These are phyloP conservation scores for Sporopachydermia lactativora DNA, from an alignment of 805 yeast genomes.

Conservation along the genomic window DNA sequence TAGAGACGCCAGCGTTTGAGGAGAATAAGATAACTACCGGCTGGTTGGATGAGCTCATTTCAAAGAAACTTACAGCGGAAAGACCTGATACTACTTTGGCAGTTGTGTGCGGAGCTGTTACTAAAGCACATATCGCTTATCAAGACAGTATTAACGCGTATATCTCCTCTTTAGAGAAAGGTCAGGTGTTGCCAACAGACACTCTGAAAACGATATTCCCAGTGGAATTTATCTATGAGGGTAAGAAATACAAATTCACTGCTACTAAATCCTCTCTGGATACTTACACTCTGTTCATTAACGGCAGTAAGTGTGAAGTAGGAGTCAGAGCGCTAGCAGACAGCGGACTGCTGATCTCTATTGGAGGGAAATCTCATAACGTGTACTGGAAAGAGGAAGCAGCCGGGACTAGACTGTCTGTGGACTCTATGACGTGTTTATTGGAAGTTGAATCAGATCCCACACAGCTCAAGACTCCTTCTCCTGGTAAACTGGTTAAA, in stretches of 20 bases:
- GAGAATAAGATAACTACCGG: slow-evolving; percentile 96
- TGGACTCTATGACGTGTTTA: slow-evolving; percentile 88
- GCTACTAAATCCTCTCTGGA: slow-evolving; percentile 87
- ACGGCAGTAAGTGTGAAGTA: slow-evolving; percentile 82
- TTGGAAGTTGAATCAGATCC: slow-evolving; percentile 96
- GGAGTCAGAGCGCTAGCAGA: slow-evolving; percentile 84
- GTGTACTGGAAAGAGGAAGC: slow-evolving; percentile 98
- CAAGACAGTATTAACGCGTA: slow-evolving; percentile 59
- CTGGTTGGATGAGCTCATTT: slow-evolving; percentile 94
- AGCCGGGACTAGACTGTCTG: slow-evolving; percentile 85
- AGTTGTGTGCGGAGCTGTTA: slow-evolving; percentile 92
- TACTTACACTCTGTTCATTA: slow-evolving; percentile 76
- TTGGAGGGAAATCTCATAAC: slow-evolving; percentile 89
- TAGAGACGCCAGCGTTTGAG: slow-evolving; percentile 95
- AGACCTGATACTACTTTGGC: slow-evolving; percentile 89
- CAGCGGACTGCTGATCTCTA: slow-evolving; percentile 80
- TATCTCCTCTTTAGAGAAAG: slow-evolving; percentile 71
- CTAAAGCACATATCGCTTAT: slow-evolving; percentile 80
- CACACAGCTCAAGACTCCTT: slow-evolving; percentile 95
- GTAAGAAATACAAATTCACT: slow-evolving; percentile 84
- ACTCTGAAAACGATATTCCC: slow-evolving; percentile 79
- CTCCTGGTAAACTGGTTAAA: slow-evolving; percentile 95
- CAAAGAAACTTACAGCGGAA: slow-evolving; percentile 90
- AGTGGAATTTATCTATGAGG: slow-evolving; percentile 91
- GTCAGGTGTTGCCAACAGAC: slow-evolving; percentile 84